These are phyloP conservation scores for Chaetomiaceae sp. DNA, from an alignment of 2,329 filamentous ascomycete species.

Conservation along the genomic window DNA sequence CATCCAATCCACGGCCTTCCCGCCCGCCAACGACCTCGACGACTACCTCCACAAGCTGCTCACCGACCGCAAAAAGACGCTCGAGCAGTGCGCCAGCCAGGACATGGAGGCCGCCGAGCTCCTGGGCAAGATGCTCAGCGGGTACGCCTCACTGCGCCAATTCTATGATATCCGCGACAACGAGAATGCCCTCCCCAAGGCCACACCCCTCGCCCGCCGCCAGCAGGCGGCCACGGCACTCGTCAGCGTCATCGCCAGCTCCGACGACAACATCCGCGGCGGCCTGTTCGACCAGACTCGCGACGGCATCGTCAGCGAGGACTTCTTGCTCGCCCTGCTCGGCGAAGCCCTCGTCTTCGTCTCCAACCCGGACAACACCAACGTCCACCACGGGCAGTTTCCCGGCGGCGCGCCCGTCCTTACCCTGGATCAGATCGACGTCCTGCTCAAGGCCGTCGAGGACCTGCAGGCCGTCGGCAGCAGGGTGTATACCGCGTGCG, in stretches of 20 bases:
- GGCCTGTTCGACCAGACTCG: conserved; percentile 79
- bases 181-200: conserved; percentile 30
- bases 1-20: conserved; percentile 77
- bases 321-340: conserved; percentile 77
- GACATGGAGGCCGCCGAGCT: conserved; percentile 80
- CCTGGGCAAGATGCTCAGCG: conserved; percentile 79
- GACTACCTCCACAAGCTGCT: conserved; percentile 66
- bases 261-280: conserved; percentile 85
- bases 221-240: conserved; percentile 71
- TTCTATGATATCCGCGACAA: conserved; percentile 85
- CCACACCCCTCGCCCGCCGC: conserved; percentile 57
- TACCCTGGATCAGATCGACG: conserved; percentile 67
- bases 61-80: conserved; percentile 63
- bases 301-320: conserved; percentile 81
- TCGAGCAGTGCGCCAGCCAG: conserved; percentile 66
- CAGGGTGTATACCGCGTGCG: conserved; percentile 67
- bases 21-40: conserved; percentile 67
- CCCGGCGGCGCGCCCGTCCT: conserved; percentile 46
- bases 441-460: conserved; percentile 71
- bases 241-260: conserved; percentile 77
- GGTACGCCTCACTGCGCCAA: conserved; percentile 83
- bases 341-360: conserved; percentile 80
- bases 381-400: conserved; percentile 33
- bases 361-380: conserved; percentile 35
- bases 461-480: conserved; percentile 70